Conservation (phyloP, 2,329 filamentous ascomycete species). For the Colletotrichum sp. region DNA sequence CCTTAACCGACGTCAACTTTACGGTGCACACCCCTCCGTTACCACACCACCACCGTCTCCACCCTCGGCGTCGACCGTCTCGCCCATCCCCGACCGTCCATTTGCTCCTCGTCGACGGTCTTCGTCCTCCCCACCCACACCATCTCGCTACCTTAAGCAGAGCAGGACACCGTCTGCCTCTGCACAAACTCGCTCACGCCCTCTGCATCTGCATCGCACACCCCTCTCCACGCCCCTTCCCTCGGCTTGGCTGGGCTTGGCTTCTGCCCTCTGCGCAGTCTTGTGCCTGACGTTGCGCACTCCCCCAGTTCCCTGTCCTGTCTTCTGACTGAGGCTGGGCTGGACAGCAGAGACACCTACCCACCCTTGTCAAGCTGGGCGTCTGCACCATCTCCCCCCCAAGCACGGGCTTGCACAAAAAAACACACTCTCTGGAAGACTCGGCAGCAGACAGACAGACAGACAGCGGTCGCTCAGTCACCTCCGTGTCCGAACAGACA, state of each 20-base stretch:
- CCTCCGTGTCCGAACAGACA: neutral
- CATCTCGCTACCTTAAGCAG: neutral
- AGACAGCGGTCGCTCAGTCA: neutral
- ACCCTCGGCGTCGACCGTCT: neutral
- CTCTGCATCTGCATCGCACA: neutral
- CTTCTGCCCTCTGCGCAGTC: neutral
- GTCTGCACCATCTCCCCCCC: neutral
- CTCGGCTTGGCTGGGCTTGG: constrained; percentile 15
- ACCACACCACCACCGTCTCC: neutral
- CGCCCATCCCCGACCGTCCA: neutral
- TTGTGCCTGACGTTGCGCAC: constrained; percentile 16
- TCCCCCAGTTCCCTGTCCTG: constrained; percentile 3
- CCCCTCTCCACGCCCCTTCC: neutral
- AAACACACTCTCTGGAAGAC: neutral
- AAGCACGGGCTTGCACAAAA: neutral
- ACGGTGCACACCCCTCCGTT: neutral
- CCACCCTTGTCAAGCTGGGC: constrained; percentile 1
- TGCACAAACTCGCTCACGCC: neutral
- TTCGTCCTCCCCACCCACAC: neutral
- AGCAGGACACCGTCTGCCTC: neutral
- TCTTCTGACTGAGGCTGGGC: constrained; percentile 7
- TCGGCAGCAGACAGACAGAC: constrained; percentile 6
- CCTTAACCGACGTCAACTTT: neutral
- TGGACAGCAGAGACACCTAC: neutral
- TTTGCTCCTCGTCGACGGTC: neutral